Percentiles rank a stretch among this genome's conserved stretches.
phyloP scores from a whole-genome alignment of 805 yeast genomes.

The Ogataea corticis region DNA sequence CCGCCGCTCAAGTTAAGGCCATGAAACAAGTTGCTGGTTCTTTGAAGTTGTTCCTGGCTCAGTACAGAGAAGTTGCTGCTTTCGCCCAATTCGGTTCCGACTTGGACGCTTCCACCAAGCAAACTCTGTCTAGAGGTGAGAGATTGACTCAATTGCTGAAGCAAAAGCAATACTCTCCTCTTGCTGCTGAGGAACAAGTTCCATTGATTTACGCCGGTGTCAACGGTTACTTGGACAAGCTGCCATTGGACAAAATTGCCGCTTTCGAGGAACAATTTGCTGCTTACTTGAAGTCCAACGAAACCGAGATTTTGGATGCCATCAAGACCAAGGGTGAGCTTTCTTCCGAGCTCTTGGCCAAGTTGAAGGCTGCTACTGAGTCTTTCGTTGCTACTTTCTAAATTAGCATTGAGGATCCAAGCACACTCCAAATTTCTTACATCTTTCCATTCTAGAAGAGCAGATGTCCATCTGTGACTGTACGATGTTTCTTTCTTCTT shows the following conservation, averaged over 20 bases:
- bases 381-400: slow-evolving; percentile 89
- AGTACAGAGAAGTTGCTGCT: slow-evolving; percentile 99
- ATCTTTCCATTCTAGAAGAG: slow-evolving; percentile 18
- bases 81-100: slow-evolving; percentile 99
- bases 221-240: slow-evolving; percentile 93
- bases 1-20: slow-evolving; percentile 99
- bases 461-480: slow-evolving; percentile 18
- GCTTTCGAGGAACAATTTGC: slow-evolving; percentile 92
- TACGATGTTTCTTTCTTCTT: slow-evolving; percentile 25
- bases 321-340: slow-evolving; percentile 89
- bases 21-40: slow-evolving; percentile 99
- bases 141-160: slow-evolving; percentile 98
- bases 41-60: slow-evolving; percentile 99
- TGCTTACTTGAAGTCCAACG: slow-evolving; percentile 89
- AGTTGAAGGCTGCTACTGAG: slow-evolving; percentile 90
- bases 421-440: slow-evolving; percentile 7
- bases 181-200: slow-evolving; percentile 98
- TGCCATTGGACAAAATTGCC: slow-evolving; percentile 82
- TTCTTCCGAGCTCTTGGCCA: slow-evolving; percentile 79
- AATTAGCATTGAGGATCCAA: slow-evolving; percentile 21
- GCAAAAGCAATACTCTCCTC: slow-evolving; percentile 96
- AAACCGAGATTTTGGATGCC: slow-evolving; percentile 77
- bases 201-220: slow-evolving; percentile 99
- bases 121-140: slow-evolving; percentile 99
- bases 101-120: slow-evolving; percentile 99